Evolutionary conservation across 73 alveolate species (phyloP).

Genomic region (Breviolum minutum): DNA sequence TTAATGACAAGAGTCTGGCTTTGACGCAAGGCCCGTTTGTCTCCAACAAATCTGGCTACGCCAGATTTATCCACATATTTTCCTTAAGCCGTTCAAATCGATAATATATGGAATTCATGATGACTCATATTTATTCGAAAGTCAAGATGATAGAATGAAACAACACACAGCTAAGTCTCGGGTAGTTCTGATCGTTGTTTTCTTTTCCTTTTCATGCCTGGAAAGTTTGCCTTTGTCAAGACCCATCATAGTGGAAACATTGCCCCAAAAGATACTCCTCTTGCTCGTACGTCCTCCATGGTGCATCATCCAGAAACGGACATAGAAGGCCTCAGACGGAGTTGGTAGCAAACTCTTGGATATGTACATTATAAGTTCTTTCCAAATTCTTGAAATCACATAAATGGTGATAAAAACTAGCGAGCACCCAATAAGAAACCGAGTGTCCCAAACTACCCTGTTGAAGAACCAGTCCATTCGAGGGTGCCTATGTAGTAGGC

Average conservation of each 20-base stretch:
- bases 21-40: background rate
- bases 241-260: background rate
- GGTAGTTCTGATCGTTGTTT: background rate
- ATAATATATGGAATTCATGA: no score
- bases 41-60: background rate
- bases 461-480: background rate
- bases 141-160: no score
- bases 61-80: background rate
- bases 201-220: background rate
- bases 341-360: no score
- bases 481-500: background rate
- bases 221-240: background rate
- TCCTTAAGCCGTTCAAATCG: background rate
- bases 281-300: background rate
- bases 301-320: background rate
- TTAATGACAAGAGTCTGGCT: background rate
- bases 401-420: background rate
- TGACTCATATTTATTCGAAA: background rate
- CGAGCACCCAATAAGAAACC: background rate
- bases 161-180: background rate
- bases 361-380: no score
- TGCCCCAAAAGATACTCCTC: background rate
- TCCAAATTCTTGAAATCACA: background rate
- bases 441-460: conserved; percentile 9
- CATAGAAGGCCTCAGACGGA: background rate